Evolutionary conservation across 2,329 filamentous ascomycete species (phyloP).

Genomic region (Tolypocladium endophyticum): DNA sequence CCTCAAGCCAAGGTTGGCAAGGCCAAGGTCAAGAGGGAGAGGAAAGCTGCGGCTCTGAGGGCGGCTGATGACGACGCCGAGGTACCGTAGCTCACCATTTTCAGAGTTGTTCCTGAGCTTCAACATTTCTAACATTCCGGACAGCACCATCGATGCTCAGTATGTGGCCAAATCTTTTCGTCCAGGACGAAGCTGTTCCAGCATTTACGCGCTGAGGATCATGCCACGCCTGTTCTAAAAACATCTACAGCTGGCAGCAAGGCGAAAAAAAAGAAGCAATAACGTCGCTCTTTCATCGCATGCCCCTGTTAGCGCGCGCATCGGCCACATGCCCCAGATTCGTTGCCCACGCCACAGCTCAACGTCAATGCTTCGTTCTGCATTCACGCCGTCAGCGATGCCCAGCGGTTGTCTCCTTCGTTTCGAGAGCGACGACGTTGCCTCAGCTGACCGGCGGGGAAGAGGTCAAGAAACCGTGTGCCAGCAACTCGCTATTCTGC

Average conservation of each 20-base stretch:
- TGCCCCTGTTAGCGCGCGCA: background rate
- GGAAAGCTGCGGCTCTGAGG: constrained; percentile 26
- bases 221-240: constrained; percentile 43
- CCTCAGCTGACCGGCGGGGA: background rate
- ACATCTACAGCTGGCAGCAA: constrained; percentile 3
- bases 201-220: constrained; percentile 56
- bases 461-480: background rate
- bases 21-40: constrained; percentile 39
- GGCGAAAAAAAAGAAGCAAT: constrained; percentile 25
- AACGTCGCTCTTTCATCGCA: background rate
- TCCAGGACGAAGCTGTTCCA: constrained; percentile 64
- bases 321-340: background rate
- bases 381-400: background rate
- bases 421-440: background rate
- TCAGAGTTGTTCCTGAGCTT: background rate
- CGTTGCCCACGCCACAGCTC: background rate
- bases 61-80: background rate
- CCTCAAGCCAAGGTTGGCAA: constrained; percentile 35
- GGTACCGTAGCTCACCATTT: background rate
- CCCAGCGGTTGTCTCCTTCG: background rate
- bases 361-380: background rate
- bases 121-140: background rate
- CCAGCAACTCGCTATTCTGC: background rate
- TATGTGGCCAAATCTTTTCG: constrained; percentile 35
- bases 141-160: constrained; percentile 29